Base-by-base conservation (phyloP, 1,139 yeast genomes). In the Candida labiduridarum region DNA sequence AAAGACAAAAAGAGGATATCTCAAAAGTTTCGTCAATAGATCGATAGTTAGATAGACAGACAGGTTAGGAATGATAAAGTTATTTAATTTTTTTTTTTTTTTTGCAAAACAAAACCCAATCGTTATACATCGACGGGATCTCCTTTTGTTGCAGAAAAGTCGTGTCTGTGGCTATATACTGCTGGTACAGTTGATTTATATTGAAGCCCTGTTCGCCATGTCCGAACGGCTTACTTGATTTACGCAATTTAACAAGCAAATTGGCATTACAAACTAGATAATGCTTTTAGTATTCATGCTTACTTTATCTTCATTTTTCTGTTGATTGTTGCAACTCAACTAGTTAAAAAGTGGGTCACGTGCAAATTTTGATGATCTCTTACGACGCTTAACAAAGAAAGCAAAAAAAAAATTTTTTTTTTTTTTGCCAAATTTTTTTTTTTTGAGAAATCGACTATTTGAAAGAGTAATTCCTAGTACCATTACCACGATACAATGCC, bases 401-500 rank as follows among this genome's bases (percentile, higher is more conserved):
- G 43, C 11, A 48, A 45, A 41, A 31, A 49, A 41, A 49, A 47
- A 38, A 36, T n/a, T 10, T 25, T 25, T 40, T 14, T 40, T 27
- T 27, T 18, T 38, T 19, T 3, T 19, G 3, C 22, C 22, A 27
- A 29, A 50, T 29, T 22, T 36, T 45, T 44, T 44, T 40, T 40
- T 25, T 39, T 25, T 34, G 11, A 34, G 3, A 35, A 35, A 16
- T 16, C 12, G 41, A 49, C n/a, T 29, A 34, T 30, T 33, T 41
- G 33, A 34, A 18, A 25, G 2, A 42, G 49, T 31, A 42, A 47
- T 38, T 36, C 16, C 31, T 14, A 16, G 15, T 22, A 38, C 22
- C 31, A 22, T 41, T 25, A 36, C 41, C 38, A 19, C 34, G 39
- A 16, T 30, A 55, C 30, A 35, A 85, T 85, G 90, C 89, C 96